Evolutionary conservation across 163 green algal species (phyloP).

Genomic region (Chlorella variabilis): DNA sequence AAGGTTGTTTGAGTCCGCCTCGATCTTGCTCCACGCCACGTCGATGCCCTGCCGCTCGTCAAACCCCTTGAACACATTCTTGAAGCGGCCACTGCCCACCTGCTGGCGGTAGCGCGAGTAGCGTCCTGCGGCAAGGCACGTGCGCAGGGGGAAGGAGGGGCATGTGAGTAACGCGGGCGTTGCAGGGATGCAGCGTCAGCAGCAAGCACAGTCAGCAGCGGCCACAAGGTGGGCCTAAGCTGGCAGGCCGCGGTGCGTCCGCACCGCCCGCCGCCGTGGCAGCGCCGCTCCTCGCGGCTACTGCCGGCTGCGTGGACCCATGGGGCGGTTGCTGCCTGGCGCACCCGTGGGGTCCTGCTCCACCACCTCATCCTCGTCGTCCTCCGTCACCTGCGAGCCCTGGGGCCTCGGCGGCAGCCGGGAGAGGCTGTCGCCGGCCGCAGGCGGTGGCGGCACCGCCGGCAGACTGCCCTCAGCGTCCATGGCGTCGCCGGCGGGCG

Average conservation of each 20-base stretch:
- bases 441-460: background rate
- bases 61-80: constrained; percentile 96
- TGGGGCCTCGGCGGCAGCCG: background rate
- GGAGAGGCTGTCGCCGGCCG: constrained; percentile 1
- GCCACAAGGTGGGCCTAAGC: no score
- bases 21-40: constrained; percentile 93
- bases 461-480: constrained; percentile 15
- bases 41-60: constrained; percentile 94
- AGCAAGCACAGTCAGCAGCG: background rate
- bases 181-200: no score
- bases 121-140: constrained; percentile 47
- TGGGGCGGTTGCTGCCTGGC: no score
- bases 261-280: no score
- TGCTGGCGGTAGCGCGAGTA: constrained; percentile 81
- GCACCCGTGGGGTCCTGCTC: constrained; percentile 51
- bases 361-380: constrained; percentile 48
- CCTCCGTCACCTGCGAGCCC: constrained; percentile 18
- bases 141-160: background rate
- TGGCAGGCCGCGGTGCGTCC: no score
- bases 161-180: no score
- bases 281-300: no score
- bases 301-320: no score
- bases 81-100: constrained; percentile 94
- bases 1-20: constrained; percentile 62
- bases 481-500: background rate